Percentiles rank a stretch among this genome's conserved stretches.
These are phyloP conservation scores for Verticillium dahliae DNA, from an alignment of 2,329 filamentous ascomycete genomes.

Conservation along the genomic window DNA sequence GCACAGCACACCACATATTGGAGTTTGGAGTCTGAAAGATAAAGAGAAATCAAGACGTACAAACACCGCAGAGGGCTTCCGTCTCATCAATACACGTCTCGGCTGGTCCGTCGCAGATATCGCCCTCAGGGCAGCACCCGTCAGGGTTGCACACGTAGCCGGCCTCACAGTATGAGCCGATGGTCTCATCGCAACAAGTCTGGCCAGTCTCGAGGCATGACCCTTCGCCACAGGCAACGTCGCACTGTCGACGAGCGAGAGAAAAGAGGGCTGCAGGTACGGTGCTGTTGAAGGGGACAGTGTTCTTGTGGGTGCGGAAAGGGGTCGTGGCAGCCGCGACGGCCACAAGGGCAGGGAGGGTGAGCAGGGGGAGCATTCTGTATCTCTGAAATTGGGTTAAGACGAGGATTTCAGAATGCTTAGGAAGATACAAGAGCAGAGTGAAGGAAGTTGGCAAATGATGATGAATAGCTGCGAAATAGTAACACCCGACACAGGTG, in stretches of 20 bases:
- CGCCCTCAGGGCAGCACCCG: neutral
- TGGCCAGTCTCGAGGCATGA: neutral
- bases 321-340: neutral
- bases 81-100: neutral
- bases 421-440: too few species aligned
- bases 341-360: neutral
- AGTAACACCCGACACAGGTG: too few species aligned
- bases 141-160: neutral
- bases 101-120: neutral
- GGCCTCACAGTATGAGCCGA: neutral
- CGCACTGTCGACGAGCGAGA: neutral
- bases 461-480: too few species aligned
- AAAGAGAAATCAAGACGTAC: neutral
- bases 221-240: neutral
- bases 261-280: neutral
- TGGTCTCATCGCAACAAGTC: neutral
- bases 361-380: neutral
- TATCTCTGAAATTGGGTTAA: neutral
- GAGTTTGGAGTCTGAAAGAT: neutral
- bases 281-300: neutral
- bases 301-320: neutral
- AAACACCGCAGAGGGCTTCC: neutral
- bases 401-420: too few species aligned
- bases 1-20: too few species aligned
- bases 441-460: too few species aligned